phyloP scores from a whole-genome alignment of 140 eudicot genomes.

The Bidens hawaiensis region DNA sequence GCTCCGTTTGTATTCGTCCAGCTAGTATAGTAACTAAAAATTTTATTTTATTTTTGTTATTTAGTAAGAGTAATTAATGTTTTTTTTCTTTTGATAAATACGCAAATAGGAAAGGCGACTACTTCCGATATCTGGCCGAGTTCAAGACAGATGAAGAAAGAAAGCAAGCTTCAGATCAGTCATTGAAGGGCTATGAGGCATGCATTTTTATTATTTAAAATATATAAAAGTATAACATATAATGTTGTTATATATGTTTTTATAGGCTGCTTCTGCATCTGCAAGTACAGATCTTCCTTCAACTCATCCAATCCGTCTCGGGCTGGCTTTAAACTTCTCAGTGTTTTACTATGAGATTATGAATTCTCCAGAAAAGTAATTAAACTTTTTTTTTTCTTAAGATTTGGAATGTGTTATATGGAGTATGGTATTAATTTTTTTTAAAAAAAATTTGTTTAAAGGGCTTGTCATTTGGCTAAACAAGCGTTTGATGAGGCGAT shows the following conservation, averaged over 20 bases:
- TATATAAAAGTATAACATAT: too few relatives aligned
- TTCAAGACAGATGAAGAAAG: constrained; percentile 61
- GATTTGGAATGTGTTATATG: constrained; percentile 1
- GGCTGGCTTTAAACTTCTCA: constrained; percentile 69
- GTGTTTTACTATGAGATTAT: constrained; percentile 69
- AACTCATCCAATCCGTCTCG: constrained; percentile 72
- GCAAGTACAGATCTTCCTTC: constrained; percentile 64
- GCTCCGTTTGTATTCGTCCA: too few relatives aligned
- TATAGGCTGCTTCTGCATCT: constrained; percentile 61
- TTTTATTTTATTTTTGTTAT: background rate
- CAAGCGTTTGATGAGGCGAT: constrained; percentile 82
- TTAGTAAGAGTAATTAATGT: background rate
- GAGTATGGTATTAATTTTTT: constrained; percentile 1
- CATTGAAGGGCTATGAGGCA: constrained; percentile 88
- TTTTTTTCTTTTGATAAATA: background rate
- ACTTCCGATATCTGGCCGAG: constrained; percentile 78
- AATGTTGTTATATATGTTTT: too few relatives aligned
- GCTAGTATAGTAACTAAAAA: background rate
- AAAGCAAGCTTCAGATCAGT: constrained; percentile 68
- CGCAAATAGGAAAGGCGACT: constrained; percentile 54
- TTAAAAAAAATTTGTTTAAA: constrained; percentile 10
- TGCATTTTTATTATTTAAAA: constrained; percentile 12
- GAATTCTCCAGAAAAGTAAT: constrained; percentile 68
- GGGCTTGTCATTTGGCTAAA: constrained; percentile 80
- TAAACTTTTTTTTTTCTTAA: constrained; percentile 7